These are phyloP conservation scores for Chondrus crispus DNA, from an alignment of 23 red algal genomes.

Conservation along the genomic window DNA sequence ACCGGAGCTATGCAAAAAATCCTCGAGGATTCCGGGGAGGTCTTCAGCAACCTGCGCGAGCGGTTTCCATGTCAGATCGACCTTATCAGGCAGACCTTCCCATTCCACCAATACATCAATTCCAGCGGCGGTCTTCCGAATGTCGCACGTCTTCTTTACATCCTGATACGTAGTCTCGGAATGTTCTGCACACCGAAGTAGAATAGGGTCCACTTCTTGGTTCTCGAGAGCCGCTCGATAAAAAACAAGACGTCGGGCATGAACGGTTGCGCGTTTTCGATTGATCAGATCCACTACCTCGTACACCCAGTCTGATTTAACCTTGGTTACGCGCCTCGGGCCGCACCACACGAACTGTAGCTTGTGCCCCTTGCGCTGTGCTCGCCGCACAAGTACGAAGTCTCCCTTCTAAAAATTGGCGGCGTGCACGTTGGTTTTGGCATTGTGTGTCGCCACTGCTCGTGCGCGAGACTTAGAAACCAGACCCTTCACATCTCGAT, in stretches of 20 bases:
- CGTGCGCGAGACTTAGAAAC: not conserved
- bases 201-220: not conserved
- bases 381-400: not conserved
- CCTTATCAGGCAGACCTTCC: not conserved
- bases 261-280: not conserved
- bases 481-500: not conserved
- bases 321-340: not conserved
- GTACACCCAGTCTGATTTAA: not conserved
- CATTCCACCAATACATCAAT: conserved; percentile 11
- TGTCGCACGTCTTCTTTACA: not conserved
- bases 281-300: not conserved
- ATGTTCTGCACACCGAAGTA: not conserved
- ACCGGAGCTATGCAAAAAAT: not conserved
- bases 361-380: not conserved
- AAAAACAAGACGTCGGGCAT: not conserved
- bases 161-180: not conserved
- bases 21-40: not conserved
- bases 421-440: not conserved
- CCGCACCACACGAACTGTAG: not conserved
- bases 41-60: not conserved
- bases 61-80: not conserved
- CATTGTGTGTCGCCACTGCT: not conserved
- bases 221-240: not conserved
- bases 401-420: not conserved
- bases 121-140: not conserved